Base-by-base conservation (phyloP, 305 asterid genomes). In the Solanum aculeatissimum region DNA sequence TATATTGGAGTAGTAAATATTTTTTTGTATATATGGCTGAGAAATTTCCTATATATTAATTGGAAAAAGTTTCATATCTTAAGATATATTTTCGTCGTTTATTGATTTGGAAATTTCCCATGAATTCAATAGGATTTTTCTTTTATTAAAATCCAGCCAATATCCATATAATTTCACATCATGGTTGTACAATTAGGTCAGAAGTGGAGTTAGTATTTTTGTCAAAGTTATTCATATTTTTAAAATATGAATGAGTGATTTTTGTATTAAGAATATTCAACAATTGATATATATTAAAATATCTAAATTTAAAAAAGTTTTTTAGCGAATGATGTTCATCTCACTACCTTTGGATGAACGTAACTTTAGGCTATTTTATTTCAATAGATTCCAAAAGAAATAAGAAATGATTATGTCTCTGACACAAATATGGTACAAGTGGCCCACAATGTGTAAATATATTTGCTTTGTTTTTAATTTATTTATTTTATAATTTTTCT, bases 41-140 rank as follows among this genome's bases (percentile, higher is more conserved):
- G 60, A 74, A 45, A 45, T 74, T 74, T 74, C 42, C 40, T 45
- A 35, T 35, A 35, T 35, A 74, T 45, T 4, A 25, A 74, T 19
- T 21, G 40, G 81, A 71, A 71, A 71, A 71, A 8, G 2, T 43
- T 71, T 23, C 6, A 42, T 71, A 2, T 16, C 32, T 21, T 14
- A 43, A 3, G 57, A 72, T 72, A 72, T 72, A 12, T 23, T 72
- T 72, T 45, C 80, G 80, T 72, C 80, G 40, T 45, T 45, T 72
- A 45, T 45, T 72, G 80, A 42, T 74, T 47, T 74, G 38, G 62
- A 75, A 75, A 15, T 75, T 75, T 25, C 81, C 38, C 16, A 74
- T 16, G 40, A 47, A 75, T 25, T 25, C 43, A 16, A 25, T 75
- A 47, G 9, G 10, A 75, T 32, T 38, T 68, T 9, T 75, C 58